Evolutionary conservation across 1,284 basidiomycete species (phyloP), one percentile per base, ranked within the genome.

Genomic region (Phylloboletellus chloephorus): DNA sequence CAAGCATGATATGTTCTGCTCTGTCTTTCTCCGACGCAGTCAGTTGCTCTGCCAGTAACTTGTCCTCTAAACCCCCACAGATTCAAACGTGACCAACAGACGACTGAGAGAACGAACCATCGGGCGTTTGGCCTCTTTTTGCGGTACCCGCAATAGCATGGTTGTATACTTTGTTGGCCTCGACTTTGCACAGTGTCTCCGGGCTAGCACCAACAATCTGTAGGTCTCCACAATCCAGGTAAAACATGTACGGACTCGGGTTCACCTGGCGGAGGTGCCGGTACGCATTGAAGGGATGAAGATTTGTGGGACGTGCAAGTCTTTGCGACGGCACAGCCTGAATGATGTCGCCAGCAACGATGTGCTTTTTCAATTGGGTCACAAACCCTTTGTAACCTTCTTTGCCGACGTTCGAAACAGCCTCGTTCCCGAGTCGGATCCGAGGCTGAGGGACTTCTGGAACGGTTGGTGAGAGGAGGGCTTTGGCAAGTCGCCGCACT

Each of bases 221-320:
- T 8, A 92, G 64, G 44, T 90, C 90, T 7, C 90, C 89, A 54
- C 91, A 94, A 56, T 98, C 90, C 50, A 99, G 66, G 64, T 95
- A 99, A 67, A 96, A 99, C 95, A 97, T 98, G 68, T 99, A 98
- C 5, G 96, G 96, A 41, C 89, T 94, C 1, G 96, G 96, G 60
- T 99, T 99, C 48, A 98, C 78, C 54, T 94, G 85, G 36, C 96
- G 81, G 32, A 99, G 72, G 45, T 92, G 88, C 17, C 96, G 77
- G 64, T 94, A 97, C 10, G 87, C 91, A 68, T 98, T 99, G 74
- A 99, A 99, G 0, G 96, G 94, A 64, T 98, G 93, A 21, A 99
- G 70, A 15, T 76, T 65, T 0, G 96, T 98, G 39, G 85, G 84
- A 28, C 91, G 78, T 12, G 85, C 72, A 26, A 98, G 71, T 12